A percentile compares a stretch with the other conserved stretches of the same genome.
These are phyloP conservation scores for Saccharomyces paradoxus DNA, from an alignment of 805 yeast genomes.

Conservation along the genomic window DNA sequence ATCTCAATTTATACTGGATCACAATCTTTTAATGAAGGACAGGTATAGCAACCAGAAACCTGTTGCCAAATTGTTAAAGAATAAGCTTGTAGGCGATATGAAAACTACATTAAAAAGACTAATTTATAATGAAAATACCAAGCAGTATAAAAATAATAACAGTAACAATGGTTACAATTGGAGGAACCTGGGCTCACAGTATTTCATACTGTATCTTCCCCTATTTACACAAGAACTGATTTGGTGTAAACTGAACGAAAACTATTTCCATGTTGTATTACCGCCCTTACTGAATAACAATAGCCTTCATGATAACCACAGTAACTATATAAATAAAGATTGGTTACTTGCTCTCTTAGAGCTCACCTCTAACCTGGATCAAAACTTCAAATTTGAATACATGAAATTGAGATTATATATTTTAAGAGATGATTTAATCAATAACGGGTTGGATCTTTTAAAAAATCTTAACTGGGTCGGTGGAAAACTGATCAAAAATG, in stretches of 20 bases:
- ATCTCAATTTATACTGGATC: slow-evolving; percentile 16
- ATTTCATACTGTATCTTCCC: slow-evolving; percentile 21
- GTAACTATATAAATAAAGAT: slow-evolving; percentile 13
- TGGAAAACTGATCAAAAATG: slow-evolving; percentile 25
- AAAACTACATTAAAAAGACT: background rate
- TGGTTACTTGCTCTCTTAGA: slow-evolving; percentile 25
- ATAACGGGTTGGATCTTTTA: slow-evolving; percentile 16
- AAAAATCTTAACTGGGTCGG: slow-evolving; percentile 29
- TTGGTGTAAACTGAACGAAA: slow-evolving; percentile 19
- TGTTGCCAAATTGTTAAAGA: background rate
- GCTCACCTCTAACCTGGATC: slow-evolving; percentile 13
- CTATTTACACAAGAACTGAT: slow-evolving; percentile 16
- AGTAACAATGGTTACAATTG: slow-evolving; percentile 7
- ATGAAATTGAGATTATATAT: slow-evolving; percentile 18
- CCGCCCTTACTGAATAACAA: slow-evolving; percentile 5
- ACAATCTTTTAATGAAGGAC: background rate
- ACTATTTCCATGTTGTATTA: slow-evolving; percentile 17
- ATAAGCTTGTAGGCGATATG: background rate
- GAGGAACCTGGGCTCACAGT: slow-evolving; percentile 21
- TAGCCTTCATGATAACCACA: background rate
- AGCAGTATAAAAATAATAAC: background rate
- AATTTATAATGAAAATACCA: background rate
- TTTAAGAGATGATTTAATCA: slow-evolving; percentile 12
- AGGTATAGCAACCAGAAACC: background rate
- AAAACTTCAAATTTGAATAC: slow-evolving; percentile 3